phyloP scores from a whole-genome alignment of 2,329 filamentous ascomycete species.

The Cercospora janseana region DNA sequence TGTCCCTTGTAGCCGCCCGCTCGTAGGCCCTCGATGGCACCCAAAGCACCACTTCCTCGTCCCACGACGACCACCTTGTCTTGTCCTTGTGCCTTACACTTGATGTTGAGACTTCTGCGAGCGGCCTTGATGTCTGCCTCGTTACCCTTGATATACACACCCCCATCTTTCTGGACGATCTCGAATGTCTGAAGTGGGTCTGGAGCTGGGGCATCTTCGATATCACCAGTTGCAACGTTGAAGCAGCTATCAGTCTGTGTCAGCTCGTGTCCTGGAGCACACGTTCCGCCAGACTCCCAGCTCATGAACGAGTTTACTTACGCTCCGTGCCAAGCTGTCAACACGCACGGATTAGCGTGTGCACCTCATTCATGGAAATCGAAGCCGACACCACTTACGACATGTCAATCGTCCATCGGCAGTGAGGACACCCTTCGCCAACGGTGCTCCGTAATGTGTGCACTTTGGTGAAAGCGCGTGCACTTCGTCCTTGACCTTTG shows the following conservation, averaged over 20 bases:
- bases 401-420: constrained; percentile 82
- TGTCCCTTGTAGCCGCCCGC: constrained; percentile 75
- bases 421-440: constrained; percentile 81
- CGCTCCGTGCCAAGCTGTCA: constrained; percentile 82
- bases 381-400: constrained; percentile 42
- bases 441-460: constrained; percentile 85
- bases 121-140: constrained; percentile 74
- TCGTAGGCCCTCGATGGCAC: constrained; percentile 77
- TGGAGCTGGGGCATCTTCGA: constrained; percentile 90
- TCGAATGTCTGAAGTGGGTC: constrained; percentile 83
- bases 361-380: too few relatives aligned
- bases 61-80: constrained; percentile 81
- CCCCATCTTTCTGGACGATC: constrained; percentile 74
- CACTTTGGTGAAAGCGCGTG: constrained; percentile 82
- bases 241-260: too few relatives aligned
- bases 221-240: constrained; percentile 81
- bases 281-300: too few relatives aligned
- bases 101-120: constrained; percentile 69
- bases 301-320: too few relatives aligned
- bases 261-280: too few relatives aligned
- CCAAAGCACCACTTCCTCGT: constrained; percentile 78
- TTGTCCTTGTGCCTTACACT: constrained; percentile 59
- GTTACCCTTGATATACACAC: constrained; percentile 79
- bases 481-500: constrained; percentile 72
- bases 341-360: neutral